Evolutionary conservation across 208 protist genomes (phyloP).

Genomic region (Wallacemonas rigidus): DNA sequence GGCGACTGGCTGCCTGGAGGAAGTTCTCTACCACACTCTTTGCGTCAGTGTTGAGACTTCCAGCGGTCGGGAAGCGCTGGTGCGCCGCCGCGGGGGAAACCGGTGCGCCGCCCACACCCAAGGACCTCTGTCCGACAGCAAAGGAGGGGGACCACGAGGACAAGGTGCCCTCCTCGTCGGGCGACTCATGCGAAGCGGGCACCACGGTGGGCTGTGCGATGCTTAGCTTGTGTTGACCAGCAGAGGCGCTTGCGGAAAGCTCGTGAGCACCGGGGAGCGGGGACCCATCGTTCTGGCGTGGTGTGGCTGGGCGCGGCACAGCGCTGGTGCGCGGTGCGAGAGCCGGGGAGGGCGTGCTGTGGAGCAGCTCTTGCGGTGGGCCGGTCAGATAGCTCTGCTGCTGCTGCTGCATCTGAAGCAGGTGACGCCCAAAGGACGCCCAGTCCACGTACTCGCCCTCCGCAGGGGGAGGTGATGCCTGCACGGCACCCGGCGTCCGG

Average conservation of each 20-base stretch:
- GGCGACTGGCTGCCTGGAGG: not conserved
- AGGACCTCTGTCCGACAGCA: too few relatives aligned
- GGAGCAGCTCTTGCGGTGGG: not conserved
- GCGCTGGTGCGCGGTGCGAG: too few relatives aligned
- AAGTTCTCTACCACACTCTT: constrained; percentile 1
- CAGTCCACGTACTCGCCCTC: constrained; percentile 13
- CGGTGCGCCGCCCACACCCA: too few relatives aligned
- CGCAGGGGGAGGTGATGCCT: too few relatives aligned
- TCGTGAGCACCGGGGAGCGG: not conserved
- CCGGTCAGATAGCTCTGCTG: not conserved
- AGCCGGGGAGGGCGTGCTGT: not conserved
- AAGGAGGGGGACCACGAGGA: not conserved
- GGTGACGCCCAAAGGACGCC: constrained; percentile 6
- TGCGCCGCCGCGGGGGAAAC: not conserved
- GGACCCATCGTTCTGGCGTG: too few relatives aligned
- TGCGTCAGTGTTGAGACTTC: not conserved
- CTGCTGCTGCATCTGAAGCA: constrained; percentile 10
- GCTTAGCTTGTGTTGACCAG: too few relatives aligned
- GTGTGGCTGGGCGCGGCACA: too few relatives aligned
- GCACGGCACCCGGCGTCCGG: not conserved
- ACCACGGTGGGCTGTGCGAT: not conserved
- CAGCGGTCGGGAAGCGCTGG: not conserved
- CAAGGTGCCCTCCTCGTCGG: not conserved
- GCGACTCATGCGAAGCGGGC: not conserved
- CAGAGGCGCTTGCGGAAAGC: not conserved